Evolutionary conservation across 371 early-diverging fungal species (phyloP).

Genomic region (Mortierella sp.): DNA sequence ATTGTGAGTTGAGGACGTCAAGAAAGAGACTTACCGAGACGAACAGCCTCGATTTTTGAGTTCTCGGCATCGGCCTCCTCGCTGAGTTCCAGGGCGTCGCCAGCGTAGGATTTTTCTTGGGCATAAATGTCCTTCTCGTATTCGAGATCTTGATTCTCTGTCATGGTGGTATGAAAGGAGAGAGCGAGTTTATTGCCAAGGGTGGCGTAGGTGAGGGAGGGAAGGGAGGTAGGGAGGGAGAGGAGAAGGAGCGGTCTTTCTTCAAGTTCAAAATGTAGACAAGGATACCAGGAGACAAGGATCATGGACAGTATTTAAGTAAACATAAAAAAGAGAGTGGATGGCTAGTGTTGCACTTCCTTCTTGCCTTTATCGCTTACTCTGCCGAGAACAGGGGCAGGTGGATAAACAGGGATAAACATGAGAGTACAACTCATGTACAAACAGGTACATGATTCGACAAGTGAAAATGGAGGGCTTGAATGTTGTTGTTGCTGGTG

Average conservation of each 20-base stretch:
- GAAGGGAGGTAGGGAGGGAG: background rate
- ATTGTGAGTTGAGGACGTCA: background rate
- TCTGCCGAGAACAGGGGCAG: background rate
- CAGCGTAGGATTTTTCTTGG: background rate
- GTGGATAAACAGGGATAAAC: background rate
- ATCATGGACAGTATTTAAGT: background rate
- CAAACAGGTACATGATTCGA: too few relatives aligned
- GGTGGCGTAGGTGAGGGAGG: background rate
- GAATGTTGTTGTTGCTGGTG: background rate
- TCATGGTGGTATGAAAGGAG: background rate
- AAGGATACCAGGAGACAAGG: conserved; percentile 6
- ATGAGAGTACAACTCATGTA: background rate
- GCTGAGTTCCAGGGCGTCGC: conserved; percentile 7
- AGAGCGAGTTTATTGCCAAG: background rate
- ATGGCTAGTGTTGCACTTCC: background rate
- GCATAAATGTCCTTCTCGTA: conserved; percentile 1
- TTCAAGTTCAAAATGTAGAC: conserved; percentile 18
- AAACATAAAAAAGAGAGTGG: background rate
- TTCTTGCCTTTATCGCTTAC: background rate
- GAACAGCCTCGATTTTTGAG: conserved; percentile 39
- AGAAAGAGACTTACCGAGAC: conserved; percentile 25
- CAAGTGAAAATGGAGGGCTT: background rate
- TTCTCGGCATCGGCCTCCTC: conserved; percentile 23
- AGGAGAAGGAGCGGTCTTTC: background rate
- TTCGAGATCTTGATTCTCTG: conserved; percentile 14